Evolutionary conservation across 495 filamentous ascomycete genomes (phyloP).

Genomic region (Barbatosphaeria neglecta): DNA sequence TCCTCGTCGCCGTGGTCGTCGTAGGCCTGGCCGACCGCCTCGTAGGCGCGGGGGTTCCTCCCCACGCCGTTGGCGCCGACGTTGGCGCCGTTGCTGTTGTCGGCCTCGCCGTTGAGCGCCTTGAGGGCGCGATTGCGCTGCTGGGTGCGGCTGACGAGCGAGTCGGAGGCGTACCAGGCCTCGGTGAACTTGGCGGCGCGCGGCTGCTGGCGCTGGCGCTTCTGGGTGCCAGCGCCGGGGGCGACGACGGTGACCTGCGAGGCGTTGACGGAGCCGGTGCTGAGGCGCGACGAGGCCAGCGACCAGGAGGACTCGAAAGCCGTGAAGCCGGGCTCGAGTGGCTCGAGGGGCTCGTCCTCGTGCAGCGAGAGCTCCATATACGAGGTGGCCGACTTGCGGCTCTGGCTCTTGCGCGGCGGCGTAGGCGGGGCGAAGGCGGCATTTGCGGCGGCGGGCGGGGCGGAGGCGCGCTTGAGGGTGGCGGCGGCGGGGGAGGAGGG

Average conservation of each 20-base stretch:
- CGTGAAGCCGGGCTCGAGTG: too few relatives aligned
- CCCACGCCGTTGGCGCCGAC: constrained; percentile 22
- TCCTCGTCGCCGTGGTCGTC: constrained; percentile 32
- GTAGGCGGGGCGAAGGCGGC: background rate
- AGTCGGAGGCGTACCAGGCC: constrained; percentile 43
- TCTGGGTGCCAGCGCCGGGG: too few relatives aligned
- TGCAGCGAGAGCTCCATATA: background rate
- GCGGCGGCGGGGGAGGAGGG: constrained; percentile 21
- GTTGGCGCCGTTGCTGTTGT: too few relatives aligned
- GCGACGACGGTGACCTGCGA: constrained; percentile 8
- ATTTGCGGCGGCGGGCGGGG: constrained; percentile 13
- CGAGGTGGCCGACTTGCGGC: background rate
- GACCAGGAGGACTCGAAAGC: constrained; percentile 5
- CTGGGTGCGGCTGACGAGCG: constrained; percentile 40
- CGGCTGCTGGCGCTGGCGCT: constrained; percentile 25
- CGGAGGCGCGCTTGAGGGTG: constrained; percentile 31
- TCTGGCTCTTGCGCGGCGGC: background rate
- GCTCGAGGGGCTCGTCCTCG: too few relatives aligned
- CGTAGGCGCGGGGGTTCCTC: constrained; percentile 35
- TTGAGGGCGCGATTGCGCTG: constrained; percentile 24
- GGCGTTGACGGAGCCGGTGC: constrained; percentile 15
- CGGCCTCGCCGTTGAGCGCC: too few relatives aligned
- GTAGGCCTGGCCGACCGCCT: constrained; percentile 32
- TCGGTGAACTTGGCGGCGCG: constrained; percentile 54
- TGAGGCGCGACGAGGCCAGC: constrained; percentile 13